These are phyloP conservation scores for Alternaria postmessia DNA, from an alignment of 2,329 filamentous ascomycete species.

Conservation along the genomic window DNA sequence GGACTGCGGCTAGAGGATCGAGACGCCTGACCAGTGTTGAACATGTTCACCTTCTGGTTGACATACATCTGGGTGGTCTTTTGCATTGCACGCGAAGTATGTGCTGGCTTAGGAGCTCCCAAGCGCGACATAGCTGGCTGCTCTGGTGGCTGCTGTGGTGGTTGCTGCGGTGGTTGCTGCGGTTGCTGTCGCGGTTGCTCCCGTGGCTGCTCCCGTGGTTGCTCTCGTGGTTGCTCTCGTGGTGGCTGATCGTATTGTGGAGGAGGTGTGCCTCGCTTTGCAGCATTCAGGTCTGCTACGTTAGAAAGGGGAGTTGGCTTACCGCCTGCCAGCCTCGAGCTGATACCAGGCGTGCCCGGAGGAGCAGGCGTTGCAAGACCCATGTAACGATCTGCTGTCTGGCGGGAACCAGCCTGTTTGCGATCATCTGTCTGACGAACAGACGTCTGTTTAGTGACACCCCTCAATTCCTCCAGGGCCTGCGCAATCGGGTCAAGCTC, in stretches of 20 bases:
- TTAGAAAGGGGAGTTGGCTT: conserved; percentile 57
- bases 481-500: conserved; percentile 88
- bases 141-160: not conserved
- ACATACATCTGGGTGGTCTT: conserved; percentile 90
- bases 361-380: conserved; percentile 84
- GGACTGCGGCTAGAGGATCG: conserved; percentile 67
- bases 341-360: conserved; percentile 49
- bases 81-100: conserved; percentile 94
- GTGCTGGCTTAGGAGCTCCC: conserved; percentile 88
- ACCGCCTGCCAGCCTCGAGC: conserved; percentile 51
- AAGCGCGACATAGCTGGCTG: conserved; percentile 73
- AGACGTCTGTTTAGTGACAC: conserved; percentile 80
- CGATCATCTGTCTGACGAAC: conserved; percentile 76
- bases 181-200: conserved; percentile 45
- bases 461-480: conserved; percentile 91
- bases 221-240: not conserved
- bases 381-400: conserved; percentile 95
- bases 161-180: not conserved
- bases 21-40: conserved; percentile 60
- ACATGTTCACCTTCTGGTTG: conserved; percentile 82
- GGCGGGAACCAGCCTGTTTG: conserved; percentile 81
- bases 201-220: conserved; percentile 35
- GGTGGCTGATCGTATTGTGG: conserved; percentile 80
- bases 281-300: conserved; percentile 59
- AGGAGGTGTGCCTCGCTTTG: conserved; percentile 78